Conservation (phyloP, 1,139 yeast genomes). For the Saccharomyces hybrid region DNA sequence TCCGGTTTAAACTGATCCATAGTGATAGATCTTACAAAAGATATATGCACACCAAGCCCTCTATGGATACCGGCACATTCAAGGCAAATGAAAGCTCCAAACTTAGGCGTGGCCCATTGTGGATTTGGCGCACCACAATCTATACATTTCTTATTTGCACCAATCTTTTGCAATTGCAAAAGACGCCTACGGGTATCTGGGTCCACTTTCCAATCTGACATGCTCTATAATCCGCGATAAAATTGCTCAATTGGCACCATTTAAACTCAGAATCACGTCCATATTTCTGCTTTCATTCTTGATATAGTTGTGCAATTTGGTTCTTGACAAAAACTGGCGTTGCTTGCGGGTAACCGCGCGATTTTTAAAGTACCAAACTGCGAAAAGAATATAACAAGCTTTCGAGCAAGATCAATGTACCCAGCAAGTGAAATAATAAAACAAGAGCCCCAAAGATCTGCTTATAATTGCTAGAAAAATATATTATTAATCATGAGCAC, state of each 20-base stretch:
- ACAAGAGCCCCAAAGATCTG: background rate
- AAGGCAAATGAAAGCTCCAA: constrained; percentile 91
- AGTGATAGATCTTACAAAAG: constrained; percentile 91
- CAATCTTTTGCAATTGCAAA: constrained; percentile 69
- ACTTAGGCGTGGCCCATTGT: constrained; percentile 98
- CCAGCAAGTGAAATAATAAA: background rate
- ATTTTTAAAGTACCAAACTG: background rate
- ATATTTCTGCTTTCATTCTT: background rate
- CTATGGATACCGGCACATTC: constrained; percentile 97
- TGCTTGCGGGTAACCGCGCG: constrained; percentile 5
- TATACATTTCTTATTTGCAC: constrained; percentile 81
- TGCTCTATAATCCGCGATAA: constrained; percentile 5
- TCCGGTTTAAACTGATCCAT: constrained; percentile 97
- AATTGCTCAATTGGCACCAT: background rate
- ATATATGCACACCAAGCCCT: constrained; percentile 92
- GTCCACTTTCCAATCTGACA: constrained; percentile 70
- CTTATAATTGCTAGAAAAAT: background rate
- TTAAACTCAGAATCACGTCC: background rate
- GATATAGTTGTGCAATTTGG: background rate
- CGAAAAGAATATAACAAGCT: background rate
- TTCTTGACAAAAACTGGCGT: background rate
- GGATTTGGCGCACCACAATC: constrained; percentile 96
- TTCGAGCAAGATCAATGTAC: background rate
- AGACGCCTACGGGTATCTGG: constrained; percentile 85
- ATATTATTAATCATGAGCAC: background rate